Base-by-base conservation (phyloP, 2,329 filamentous ascomycete species). In the Dothistroma septosporum region DNA sequence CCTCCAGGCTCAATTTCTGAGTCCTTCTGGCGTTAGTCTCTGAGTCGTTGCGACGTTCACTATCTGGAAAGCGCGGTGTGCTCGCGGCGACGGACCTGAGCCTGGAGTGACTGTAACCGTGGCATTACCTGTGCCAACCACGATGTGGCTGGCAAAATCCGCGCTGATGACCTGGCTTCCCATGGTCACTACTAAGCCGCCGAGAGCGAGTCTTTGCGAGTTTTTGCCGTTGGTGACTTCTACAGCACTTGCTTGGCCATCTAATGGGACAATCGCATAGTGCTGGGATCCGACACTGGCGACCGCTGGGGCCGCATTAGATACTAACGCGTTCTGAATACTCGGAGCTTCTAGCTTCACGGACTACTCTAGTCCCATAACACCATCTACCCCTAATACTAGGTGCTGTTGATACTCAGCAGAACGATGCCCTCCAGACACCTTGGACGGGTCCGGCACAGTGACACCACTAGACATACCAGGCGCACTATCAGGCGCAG, bases 141-240 rank as follows among this genome's bases (percentile, higher is more conserved):
- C 52, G 10, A 54, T 11, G 22, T 37, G 21, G 21, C 52, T 32
- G 1, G 52, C 9, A 10, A 32, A 21, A 8, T 14, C 59, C 21
- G 55, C 55, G 21, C 35, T 58, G 12, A 58, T n/a, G 41, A 57
- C 28, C 32, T 61, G 48, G 14, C 35, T 47, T 24, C 41, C 59
- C 14, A 61, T n/a, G 2, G 55, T 54, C 5, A 31, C n/a, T 28
- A 31, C 41, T 11, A 24, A 35, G 4, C 48, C 55, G 9, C 59
- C 59, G 16, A 22, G 47, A 9, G 32, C 35, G 4, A 61, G 33
- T 8, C 32, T 58, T 14, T 32, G 22, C 0, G 49, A 49, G 2
- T 44, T 11, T 12, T 28, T 46, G 10, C 46, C 35, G 41, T 59
- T 49, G 28, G 55, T 24, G 21, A 47, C 53, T 6, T 22, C 37